phyloP scores from a whole-genome alignment of 176 grass and related monocot species.

The Calamus simplicifolius region DNA sequence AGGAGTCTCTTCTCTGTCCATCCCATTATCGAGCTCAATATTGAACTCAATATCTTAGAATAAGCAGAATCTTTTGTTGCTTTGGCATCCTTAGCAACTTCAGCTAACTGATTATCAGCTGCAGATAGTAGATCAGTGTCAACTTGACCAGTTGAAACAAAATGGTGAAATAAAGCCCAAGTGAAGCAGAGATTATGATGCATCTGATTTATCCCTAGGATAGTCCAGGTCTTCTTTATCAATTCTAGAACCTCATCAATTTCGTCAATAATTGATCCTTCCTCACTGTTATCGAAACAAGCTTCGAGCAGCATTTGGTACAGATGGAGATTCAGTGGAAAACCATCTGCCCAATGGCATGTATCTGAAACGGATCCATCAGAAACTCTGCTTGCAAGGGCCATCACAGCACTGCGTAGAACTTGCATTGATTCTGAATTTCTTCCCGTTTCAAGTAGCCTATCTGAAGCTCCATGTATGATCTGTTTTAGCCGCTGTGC shows the following conservation, averaged over 20 bases:
- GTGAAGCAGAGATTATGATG: slow-evolving; percentile 98
- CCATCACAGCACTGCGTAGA: slow-evolving; percentile 68
- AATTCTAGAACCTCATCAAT: slow-evolving; percentile 92
- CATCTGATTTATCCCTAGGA: slow-evolving; percentile 78
- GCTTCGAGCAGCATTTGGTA: slow-evolving; percentile 93
- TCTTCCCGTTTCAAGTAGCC: slow-evolving; percentile 78
- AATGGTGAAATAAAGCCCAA: slow-evolving; percentile 87
- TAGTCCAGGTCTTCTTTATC: slow-evolving; percentile 92
- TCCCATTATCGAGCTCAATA: slow-evolving; percentile 84
- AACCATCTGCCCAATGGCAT: slow-evolving; percentile 96
- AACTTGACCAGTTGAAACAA: slow-evolving; percentile 65
- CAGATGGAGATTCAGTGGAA: slow-evolving; percentile 81
- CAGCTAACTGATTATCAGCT: slow-evolving; percentile 69
- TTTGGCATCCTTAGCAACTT: slow-evolving; percentile 93
- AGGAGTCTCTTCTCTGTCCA: slow-evolving; percentile 98
- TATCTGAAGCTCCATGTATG: slow-evolving; percentile 55
- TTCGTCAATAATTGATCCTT: slow-evolving; percentile 84
- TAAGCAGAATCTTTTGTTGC: slow-evolving; percentile 85
- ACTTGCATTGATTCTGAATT: slow-evolving; percentile 90
- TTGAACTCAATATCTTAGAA: slow-evolving; percentile 88
- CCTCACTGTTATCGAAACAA: slow-evolving; percentile 78
- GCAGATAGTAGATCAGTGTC: slow-evolving; percentile 85
- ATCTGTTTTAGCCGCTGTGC: slow-evolving; percentile 73
- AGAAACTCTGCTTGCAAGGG: slow-evolving; percentile 55
- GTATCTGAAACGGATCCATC: slow-evolving; percentile 69